Percentiles rank a stretch among this genome's conserved stretches.
These are phyloP conservation scores for Epichloe hybrida DNA, from an alignment of 2,329 filamentous ascomycete species.

Conservation along the genomic window DNA sequence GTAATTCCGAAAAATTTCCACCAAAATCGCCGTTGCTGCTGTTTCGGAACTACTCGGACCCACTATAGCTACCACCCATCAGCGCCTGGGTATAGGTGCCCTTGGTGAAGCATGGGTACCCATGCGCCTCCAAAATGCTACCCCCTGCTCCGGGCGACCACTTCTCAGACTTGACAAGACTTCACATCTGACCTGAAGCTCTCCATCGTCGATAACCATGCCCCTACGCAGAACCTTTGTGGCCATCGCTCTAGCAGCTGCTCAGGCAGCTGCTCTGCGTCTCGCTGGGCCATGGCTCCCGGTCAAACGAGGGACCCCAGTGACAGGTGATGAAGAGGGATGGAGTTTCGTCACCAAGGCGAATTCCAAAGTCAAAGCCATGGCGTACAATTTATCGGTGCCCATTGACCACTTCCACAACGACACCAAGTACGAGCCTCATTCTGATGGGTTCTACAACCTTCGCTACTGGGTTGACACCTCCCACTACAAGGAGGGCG, in stretches of 20 bases:
- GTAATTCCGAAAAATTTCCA: too few relatives aligned
- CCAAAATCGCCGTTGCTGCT: too few relatives aligned
- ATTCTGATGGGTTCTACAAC: conserved; percentile 52
- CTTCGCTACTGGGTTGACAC: conserved; percentile 78
- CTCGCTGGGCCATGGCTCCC: neutral
- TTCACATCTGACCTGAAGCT: neutral
- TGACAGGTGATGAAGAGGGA: neutral
- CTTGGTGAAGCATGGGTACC: too few relatives aligned
- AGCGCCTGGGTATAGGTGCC: too few relatives aligned
- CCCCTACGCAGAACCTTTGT: neutral
- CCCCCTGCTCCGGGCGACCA: too few relatives aligned
- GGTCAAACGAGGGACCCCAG: neutral
- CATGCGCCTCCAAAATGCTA: neutral
- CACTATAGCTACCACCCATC: too few relatives aligned
- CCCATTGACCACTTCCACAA: conserved; percentile 76
- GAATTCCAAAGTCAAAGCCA: conserved; percentile 5
- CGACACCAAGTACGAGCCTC: conserved; percentile 63
- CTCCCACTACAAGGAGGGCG: conserved; percentile 59
- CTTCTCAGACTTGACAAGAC: neutral
- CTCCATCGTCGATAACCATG: neutral
- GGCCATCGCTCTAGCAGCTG: neutral
- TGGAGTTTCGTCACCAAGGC: neutral
- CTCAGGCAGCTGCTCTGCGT: neutral
- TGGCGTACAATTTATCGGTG: conserved; percentile 24
- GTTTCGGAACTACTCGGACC: too few relatives aligned